Evolutionary conservation across 371 early-diverging fungal genomes (phyloP).

Genomic region (Circinella umbellata): DNA sequence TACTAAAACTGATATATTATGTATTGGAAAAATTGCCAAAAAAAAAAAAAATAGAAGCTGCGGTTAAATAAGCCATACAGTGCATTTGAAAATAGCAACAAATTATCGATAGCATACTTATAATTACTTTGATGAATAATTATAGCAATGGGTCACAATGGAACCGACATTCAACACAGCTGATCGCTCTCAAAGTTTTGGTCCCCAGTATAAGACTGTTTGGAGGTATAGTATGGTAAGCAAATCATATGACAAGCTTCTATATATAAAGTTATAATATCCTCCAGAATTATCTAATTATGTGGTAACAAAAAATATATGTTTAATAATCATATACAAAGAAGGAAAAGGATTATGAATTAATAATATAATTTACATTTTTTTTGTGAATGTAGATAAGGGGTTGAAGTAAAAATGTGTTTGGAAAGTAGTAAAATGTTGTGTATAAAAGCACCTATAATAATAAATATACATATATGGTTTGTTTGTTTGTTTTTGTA

Average conservation of each 20-base stretch:
- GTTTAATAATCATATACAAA: conserved; percentile 1
- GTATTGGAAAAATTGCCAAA: too few species aligned
- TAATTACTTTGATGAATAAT: not conserved
- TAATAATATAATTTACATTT: conserved; percentile 7
- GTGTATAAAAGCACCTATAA: too few species aligned
- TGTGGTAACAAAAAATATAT: not conserved
- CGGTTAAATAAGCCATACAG: not conserved
- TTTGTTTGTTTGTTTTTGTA: too few species aligned
- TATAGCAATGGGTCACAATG: not conserved
- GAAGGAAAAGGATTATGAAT: not conserved
- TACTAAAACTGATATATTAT: too few species aligned
- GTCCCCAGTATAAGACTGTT: not conserved
- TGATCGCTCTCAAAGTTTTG: not conserved
- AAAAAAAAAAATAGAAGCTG: too few species aligned
- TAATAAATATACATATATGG: too few species aligned
- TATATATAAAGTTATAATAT: too few species aligned
- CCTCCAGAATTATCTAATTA: too few species aligned
- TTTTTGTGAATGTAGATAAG: not conserved
- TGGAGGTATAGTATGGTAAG: too few species aligned
- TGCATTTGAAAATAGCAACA: not conserved
- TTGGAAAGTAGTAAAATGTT: too few species aligned
- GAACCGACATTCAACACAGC: not conserved
- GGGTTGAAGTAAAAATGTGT: not conserved
- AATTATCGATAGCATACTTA: not conserved
- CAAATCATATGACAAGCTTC: not conserved